Base-by-base conservation (phyloP, 1,139 yeast genomes). In the Hyphopichia khmerensis region DNA sequence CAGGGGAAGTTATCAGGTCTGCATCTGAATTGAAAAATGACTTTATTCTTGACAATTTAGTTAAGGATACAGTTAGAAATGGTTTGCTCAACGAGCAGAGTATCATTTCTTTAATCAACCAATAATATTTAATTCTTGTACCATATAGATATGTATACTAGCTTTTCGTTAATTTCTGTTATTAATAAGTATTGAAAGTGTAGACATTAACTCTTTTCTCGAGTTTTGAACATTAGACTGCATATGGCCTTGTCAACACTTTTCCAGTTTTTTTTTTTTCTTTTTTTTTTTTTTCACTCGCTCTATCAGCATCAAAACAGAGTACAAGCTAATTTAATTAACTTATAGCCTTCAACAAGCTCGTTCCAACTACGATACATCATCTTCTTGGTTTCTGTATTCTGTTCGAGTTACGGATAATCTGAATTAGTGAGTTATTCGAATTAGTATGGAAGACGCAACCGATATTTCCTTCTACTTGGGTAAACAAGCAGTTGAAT, bases 401-500 rank as follows among this genome's bases (percentile, higher is more conserved):
- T 6, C 7, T n/a, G 8, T 32, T 16, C 8, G 34, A 32, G 21
- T 16, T 9, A 17, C 13, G 29, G 29, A 11, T 9, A 26, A 26
- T 8, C 10, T 11, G 24, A 26, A 3, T 26, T 26, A 26, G 29
- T 26, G 5, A 26, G 29, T 26, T 26, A 3, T 26, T 26, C 29
- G 13, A 26, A 26, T 4, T 7, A 26, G 10, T 7, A 64, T 64
- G 69, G 69, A 61, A 40, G 65, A 66, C 38, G 58, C 67, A 16
- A 52, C 53, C 42, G 77, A 70, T 52, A 58, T 67, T 41, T 65
- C 75, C 13, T 73, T 56, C 56, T 72, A 72, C 51, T 51, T 67
- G 41, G 74, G 72, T 27, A 54, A 58, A 33, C 65, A 59, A 38
- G 65, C 62, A 35, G 52, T 52, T 14, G 76, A 70, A 46, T 50